Base-by-base conservation (phyloP, 169 alveolate species). In the Plasmodium coatneyi region DNA sequence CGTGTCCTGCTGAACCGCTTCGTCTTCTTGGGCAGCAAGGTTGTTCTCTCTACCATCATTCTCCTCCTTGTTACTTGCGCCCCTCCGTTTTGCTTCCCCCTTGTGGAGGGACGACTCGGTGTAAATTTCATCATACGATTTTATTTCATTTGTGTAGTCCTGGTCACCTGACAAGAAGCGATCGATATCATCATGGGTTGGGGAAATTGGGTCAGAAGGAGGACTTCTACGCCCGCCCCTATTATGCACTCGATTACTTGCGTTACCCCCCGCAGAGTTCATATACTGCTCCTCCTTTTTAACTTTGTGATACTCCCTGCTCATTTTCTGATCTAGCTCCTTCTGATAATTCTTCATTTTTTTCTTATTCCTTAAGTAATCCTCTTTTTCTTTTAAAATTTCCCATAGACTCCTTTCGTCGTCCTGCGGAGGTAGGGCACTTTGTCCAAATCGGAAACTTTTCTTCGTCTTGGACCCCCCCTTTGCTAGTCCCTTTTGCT, bases 111-210 rank as follows among this genome's bases (percentile, higher is more conserved):
- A 30, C 10, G 41, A 28, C 28, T 28, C 10, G 43, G 74, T 32
- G n/a, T 89, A 89, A 28, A 89, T 89, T 49, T 89, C 94, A 16
- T 89, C 90, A 36, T 89, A 89, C 3, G 94, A 89, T n/a, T 89
- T 89, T 5, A 89, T 89, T 60, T 89, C 86, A 34, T 79, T 89
- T 5, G 81, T 49, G 49, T 79, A 89, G 3, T 66, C 71, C 30
- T 89, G n/a, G 3, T 89, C 90, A 3, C 72, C 72, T 36, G 71
- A 30, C 81, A 89, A 43, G 71, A 79, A 89, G 14, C 39, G 25
- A 41, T 89, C 94, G 22, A 89, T 89, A 52, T 89, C 94, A 28
- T 89, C 89, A 41, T 54, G 60, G 19, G 19, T 6, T 3, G 60
- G 7, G 22, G 60, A 49, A 49, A 2, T 0, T 12, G 19, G 6